Evolutionary conservation across 768 basidiomycete species (phyloP).

Genomic region (Leucocoprinus leucothites): DNA sequence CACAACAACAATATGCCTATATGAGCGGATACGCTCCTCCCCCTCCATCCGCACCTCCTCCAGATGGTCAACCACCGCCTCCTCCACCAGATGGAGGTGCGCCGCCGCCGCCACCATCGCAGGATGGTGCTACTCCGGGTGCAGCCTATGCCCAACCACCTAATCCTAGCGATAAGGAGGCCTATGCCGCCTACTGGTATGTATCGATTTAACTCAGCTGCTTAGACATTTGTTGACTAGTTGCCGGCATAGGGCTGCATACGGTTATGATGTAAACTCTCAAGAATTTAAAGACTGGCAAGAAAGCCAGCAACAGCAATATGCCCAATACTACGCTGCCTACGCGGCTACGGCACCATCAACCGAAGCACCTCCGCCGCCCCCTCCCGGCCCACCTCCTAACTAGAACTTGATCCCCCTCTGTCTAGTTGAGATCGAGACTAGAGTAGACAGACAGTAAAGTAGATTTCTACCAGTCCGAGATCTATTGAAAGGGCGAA

Average conservation of each 20-base stretch:
- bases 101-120: slow-evolving; percentile 39
- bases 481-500: too few relatives aligned
- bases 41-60: slow-evolving; percentile 49
- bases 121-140: slow-evolving; percentile 42
- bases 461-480: too few relatives aligned
- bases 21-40: slow-evolving; percentile 48
- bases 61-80: slow-evolving; percentile 44
- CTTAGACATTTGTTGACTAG: slow-evolving; percentile 1
- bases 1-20: slow-evolving; percentile 78
- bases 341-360: slow-evolving; percentile 33
- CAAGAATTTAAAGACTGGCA: slow-evolving; percentile 81
- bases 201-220: slow-evolving; percentile 18
- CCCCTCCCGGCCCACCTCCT: too few relatives aligned
- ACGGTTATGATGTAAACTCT: slow-evolving; percentile 85
- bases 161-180: slow-evolving; percentile 44
- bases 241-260: slow-evolving; percentile 67
- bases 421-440: too few relatives aligned
- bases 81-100: slow-evolving; percentile 53
- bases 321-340: slow-evolving; percentile 68
- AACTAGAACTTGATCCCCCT: too few relatives aligned
- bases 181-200: slow-evolving; percentile 61
- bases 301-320: slow-evolving; percentile 69
- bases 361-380: slow-evolving; percentile 30
- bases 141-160: slow-evolving; percentile 36
- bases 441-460: too few relatives aligned